Evolutionary conservation across 192 early-diverging fungal species (phyloP).

Genomic region (Backusella macrospora): DNA sequence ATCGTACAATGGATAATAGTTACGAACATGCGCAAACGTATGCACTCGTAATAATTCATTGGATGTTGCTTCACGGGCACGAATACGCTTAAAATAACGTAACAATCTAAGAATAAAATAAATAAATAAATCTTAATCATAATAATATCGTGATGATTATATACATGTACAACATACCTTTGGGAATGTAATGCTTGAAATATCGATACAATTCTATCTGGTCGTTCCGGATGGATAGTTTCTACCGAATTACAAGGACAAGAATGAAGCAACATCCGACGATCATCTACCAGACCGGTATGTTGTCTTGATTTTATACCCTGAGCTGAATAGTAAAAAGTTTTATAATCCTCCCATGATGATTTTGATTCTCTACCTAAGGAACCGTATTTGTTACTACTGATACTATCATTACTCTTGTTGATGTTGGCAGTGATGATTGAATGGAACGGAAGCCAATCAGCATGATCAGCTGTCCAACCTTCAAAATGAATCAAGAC

Average conservation of each 20-base stretch:
- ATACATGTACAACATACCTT: constrained; percentile 23
- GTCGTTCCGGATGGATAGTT: constrained; percentile 53
- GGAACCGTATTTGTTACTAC: constrained; percentile 44
- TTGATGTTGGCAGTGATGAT: constrained; percentile 30
- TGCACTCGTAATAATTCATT: constrained; percentile 52
- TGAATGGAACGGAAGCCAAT: constrained; percentile 49
- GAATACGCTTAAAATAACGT: constrained; percentile 49
- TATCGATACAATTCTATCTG: constrained; percentile 52
- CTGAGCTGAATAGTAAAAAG: constrained; percentile 39
- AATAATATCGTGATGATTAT: background rate
- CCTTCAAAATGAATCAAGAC: constrained; percentile 58
- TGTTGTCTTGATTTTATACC: constrained; percentile 41
- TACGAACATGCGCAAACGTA: constrained; percentile 50
- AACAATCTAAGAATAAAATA: constrained; percentile 37
- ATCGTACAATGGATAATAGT: constrained; percentile 35
- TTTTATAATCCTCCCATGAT: constrained; percentile 50
- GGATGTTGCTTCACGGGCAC: constrained; percentile 50
- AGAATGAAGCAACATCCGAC: constrained; percentile 49
- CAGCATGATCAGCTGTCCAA: constrained; percentile 51
- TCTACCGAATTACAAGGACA: constrained; percentile 54
- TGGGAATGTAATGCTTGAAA: constrained; percentile 48
- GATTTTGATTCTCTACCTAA: constrained; percentile 42
- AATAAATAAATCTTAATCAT: background rate
- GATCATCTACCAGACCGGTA: constrained; percentile 52
- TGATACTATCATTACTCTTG: background rate